Percentiles rank a stretch among this genome's conserved stretches.
These are phyloP conservation scores for Zygosaccharomyces bailii DNA, from an alignment of 805 yeast species.

Conservation along the genomic window DNA sequence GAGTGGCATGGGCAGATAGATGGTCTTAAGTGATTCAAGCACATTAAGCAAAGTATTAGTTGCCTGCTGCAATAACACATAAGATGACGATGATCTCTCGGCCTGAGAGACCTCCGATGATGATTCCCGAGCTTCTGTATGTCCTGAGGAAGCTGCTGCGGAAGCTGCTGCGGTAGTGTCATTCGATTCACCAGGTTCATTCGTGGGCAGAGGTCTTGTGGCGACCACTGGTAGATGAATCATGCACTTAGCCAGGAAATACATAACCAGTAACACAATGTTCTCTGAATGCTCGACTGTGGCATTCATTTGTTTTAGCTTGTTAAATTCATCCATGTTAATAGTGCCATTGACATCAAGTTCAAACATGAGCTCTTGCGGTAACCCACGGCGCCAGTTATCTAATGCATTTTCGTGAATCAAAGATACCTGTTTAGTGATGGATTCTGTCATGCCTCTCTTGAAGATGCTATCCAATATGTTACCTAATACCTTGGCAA, in stretches of 20 bases:
- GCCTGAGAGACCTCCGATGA: slow-evolving; percentile 2
- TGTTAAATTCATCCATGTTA: slow-evolving; percentile 25
- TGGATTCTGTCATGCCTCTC: slow-evolving; percentile 41
- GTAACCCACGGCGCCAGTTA: slow-evolving; percentile 72
- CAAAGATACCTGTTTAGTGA: slow-evolving; percentile 29
- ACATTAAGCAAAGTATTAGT: slow-evolving; percentile 57
- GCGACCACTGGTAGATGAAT: slow-evolving; percentile 64
- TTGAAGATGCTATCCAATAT: slow-evolving; percentile 69
- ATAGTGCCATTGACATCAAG: slow-evolving; percentile 53
- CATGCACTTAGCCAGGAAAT: slow-evolving; percentile 59
- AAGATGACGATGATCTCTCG: slow-evolving; percentile 48
- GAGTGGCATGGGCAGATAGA: slow-evolving; percentile 58
- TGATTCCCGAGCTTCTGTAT: neutral
- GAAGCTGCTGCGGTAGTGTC: slow-evolving; percentile 1
- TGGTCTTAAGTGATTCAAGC: slow-evolving; percentile 42
- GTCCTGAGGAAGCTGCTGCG: slow-evolving; percentile 1
- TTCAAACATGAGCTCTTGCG: slow-evolving; percentile 57
- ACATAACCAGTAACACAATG: slow-evolving; percentile 52
- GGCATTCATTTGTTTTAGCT: slow-evolving; percentile 23
- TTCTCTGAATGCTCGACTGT: slow-evolving; percentile 42
- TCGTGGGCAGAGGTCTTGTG: slow-evolving; percentile 34
- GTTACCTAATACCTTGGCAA: slow-evolving; percentile 67
- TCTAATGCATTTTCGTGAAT: slow-evolving; percentile 67
- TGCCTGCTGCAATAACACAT: slow-evolving; percentile 66
- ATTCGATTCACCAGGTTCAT: slow-evolving; percentile 17